These are phyloP conservation scores for Trypanosoma boissoni DNA, from an alignment of 208 protist genomes.

Conservation along the genomic window DNA sequence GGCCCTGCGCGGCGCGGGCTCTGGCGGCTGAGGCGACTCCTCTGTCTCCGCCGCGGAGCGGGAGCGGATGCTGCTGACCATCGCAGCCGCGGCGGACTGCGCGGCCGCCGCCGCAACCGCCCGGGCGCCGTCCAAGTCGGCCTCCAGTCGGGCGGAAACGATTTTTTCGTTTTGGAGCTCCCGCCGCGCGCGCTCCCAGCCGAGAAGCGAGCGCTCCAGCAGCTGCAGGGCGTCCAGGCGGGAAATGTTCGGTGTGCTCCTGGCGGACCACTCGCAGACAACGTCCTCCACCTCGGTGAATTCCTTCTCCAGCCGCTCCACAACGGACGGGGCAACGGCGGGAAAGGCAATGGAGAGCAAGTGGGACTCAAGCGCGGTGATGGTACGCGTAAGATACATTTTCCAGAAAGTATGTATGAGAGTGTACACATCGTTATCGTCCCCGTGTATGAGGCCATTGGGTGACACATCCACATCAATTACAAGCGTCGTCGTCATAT, in stretches of 20 bases:
- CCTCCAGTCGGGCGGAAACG: slow-evolving; percentile 28
- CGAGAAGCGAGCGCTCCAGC: slow-evolving; percentile 34
- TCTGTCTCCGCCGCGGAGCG: slow-evolving; percentile 5
- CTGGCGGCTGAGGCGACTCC: not conserved
- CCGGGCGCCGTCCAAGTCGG: slow-evolving; percentile 13
- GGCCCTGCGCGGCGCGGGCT: not conserved
- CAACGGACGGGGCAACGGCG: not conserved
- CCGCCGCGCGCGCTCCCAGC: slow-evolving; percentile 25
- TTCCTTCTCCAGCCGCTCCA: slow-evolving; percentile 18
- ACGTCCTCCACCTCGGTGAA: slow-evolving; percentile 31
- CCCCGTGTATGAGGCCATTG: not conserved
- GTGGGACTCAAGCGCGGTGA: slow-evolving; percentile 26
- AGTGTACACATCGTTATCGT: slow-evolving; percentile 4
- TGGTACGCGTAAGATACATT: slow-evolving; percentile 20
- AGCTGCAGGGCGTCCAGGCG: slow-evolving; percentile 22
- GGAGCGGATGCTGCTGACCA: not conserved
- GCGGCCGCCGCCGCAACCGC: slow-evolving; percentile 15
- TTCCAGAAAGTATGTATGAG: slow-evolving; percentile 33
- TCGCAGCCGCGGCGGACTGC: slow-evolving; percentile 11
- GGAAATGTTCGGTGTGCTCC: slow-evolving; percentile 6
- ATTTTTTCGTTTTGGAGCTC: slow-evolving; percentile 42
- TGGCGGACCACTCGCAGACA: slow-evolving; percentile 31
- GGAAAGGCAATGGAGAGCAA: slow-evolving; percentile 37
- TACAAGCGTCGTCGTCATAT: slow-evolving; percentile 25
- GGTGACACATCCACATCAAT: slow-evolving; percentile 19